phyloP scores from a whole-genome alignment of 805 yeast species.

The Starmerella apicola region DNA sequence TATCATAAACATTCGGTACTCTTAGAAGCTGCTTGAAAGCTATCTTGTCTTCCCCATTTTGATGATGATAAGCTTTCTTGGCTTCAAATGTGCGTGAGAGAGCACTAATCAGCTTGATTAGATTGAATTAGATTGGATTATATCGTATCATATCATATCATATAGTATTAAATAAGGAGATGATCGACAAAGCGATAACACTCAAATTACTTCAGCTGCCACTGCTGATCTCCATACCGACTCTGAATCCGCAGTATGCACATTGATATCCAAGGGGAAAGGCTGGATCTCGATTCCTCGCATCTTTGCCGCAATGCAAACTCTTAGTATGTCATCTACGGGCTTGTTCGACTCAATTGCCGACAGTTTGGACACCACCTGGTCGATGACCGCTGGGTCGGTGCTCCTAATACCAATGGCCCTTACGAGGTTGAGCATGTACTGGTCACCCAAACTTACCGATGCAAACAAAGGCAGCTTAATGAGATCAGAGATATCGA shows the following conservation, averaged over 20 bases:
- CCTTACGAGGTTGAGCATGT: conserved; percentile 5
- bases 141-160: too few relatives aligned
- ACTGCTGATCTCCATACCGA: conserved; percentile 17
- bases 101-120: too few relatives aligned
- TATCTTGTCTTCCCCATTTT: too few relatives aligned
- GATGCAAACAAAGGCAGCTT: conserved; percentile 13
- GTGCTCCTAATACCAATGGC: conserved; percentile 11
- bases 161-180: neutral
- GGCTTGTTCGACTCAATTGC: conserved; percentile 4
- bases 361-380: conserved; percentile 5
- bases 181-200: neutral
- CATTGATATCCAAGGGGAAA: conserved; percentile 6
- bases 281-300: conserved; percentile 8
- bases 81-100: too few relatives aligned
- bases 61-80: too few relatives aligned
- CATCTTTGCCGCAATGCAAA: conserved; percentile 15
- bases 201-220: conserved; percentile 17
- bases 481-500: conserved; percentile 6
- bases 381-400: conserved; percentile 1
- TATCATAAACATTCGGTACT: neutral
- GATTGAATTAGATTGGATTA: too few relatives aligned
- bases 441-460: neutral
- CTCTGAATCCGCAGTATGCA: conserved; percentile 2
- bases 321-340: conserved; percentile 11
- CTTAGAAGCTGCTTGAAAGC: neutral